Evolutionary conservation across 2,329 filamentous ascomycete species (phyloP).

Genomic region (Fusarium pseudonygamai): DNA sequence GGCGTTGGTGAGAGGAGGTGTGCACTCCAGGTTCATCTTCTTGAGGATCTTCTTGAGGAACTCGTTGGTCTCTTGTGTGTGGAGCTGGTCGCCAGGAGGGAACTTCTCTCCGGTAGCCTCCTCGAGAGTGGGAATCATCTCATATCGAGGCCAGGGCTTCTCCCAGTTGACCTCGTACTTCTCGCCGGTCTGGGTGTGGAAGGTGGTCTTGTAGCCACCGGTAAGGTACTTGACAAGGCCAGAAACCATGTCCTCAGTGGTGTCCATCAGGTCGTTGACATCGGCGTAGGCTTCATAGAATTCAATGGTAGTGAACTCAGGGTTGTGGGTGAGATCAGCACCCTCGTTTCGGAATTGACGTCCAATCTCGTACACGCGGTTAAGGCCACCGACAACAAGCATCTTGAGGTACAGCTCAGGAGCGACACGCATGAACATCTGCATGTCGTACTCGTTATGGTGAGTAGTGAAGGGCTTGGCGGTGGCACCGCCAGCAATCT

Average conservation of each 20-base stretch:
- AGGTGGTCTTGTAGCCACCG: slow-evolving; percentile 85
- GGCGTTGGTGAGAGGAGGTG: slow-evolving; percentile 89
- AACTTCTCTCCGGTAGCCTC: slow-evolving; percentile 93
- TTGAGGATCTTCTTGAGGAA: slow-evolving; percentile 86
- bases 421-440: slow-evolving; percentile 93
- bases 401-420: slow-evolving; percentile 98
- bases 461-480: slow-evolving; percentile 93
- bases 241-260: slow-evolving; percentile 93
- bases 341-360: slow-evolving; percentile 96
- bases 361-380: slow-evolving; percentile 95
- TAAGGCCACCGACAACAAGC: slow-evolving; percentile 90
- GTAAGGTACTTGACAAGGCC: slow-evolving; percentile 89
- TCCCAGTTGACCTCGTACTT: slow-evolving; percentile 95
- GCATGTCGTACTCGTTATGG: slow-evolving; percentile 95
- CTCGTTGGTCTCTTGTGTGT: slow-evolving; percentile 87
- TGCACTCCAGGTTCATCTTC: slow-evolving; percentile 91
- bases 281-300: slow-evolving; percentile 97
- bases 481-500: slow-evolving; percentile 93
- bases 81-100: slow-evolving; percentile 86
- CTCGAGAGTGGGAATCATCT: slow-evolving; percentile 91
- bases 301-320: slow-evolving; percentile 95
- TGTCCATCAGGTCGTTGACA: slow-evolving; percentile 81
- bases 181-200: slow-evolving; percentile 87
- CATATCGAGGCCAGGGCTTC: slow-evolving; percentile 88
- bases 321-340: slow-evolving; percentile 82